These are phyloP conservation scores for Mortierella polycephala DNA, from an alignment of 371 early-diverging fungal genomes.

Conservation along the genomic window DNA sequence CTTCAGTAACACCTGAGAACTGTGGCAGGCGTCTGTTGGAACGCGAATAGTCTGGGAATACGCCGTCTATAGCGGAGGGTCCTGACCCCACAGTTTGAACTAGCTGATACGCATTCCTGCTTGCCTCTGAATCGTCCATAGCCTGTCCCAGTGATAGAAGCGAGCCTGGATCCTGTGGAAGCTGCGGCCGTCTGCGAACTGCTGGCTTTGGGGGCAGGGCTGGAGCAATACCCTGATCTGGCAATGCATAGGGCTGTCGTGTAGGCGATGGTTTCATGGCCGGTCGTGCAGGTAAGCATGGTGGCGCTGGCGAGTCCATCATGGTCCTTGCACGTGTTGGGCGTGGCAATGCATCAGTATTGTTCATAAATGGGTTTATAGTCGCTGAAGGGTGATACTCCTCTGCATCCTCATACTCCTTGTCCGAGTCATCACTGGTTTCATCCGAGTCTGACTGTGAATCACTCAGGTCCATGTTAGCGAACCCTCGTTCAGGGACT, in stretches of 20 bases:
- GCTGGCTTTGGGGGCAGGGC: conserved; percentile 52
- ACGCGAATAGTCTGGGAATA: conserved; percentile 51
- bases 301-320: conserved; percentile 29
- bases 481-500: conserved; percentile 33
- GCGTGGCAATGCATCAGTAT: conserved; percentile 23
- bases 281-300: conserved; percentile 33
- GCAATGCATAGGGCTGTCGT: conserved; percentile 7
- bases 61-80: conserved; percentile 35
- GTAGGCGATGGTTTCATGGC: conserved; percentile 16
- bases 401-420: conserved; percentile 46
- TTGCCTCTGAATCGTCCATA: conserved; percentile 17
- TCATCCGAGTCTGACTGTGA: conserved; percentile 47
- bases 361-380: conserved; percentile 33
- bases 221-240: conserved; percentile 35
- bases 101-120: conserved; percentile 9
- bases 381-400: conserved; percentile 23
- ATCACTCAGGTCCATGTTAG: conserved; percentile 45
- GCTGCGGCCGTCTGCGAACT: conserved; percentile 26
- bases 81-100: conserved; percentile 17
- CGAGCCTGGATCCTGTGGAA: conserved; percentile 31
- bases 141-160: conserved; percentile 13
- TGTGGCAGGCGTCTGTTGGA: conserved; percentile 47
- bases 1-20: conserved; percentile 35
- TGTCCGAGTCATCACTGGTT: conserved; percentile 51
- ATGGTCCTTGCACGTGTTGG: conserved; percentile 21